Base-by-base conservation (phyloP, 345 rosid species). In the Salix dunnii region DNA sequence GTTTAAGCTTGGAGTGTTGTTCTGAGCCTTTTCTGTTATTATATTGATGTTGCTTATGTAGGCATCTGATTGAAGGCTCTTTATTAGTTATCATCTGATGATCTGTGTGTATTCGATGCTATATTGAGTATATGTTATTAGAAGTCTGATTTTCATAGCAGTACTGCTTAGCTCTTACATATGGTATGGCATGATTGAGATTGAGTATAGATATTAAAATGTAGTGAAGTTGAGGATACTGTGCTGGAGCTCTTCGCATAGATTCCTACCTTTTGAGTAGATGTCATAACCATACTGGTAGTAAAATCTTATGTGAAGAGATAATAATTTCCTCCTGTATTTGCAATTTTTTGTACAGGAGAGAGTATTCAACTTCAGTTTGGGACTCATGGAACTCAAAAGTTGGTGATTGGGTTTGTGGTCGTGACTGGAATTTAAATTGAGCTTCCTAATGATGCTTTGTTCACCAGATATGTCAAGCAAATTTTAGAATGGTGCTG, bases 261-360 rank as follows among this genome's bases (percentile, higher is more conserved):
- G 40, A 35, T 75, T 53, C 71, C 58, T 63, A 27, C 43, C 49
- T 71, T 67, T 6, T 18, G 60, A 67, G 67, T 53, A 66, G 67
- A 72, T 51, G 72, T 77, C 43, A 66, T 77, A 75, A 40, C 67
- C 71, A 16, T 75, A 71, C 76, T 18, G 77, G 79, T 75, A 42
- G 38, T 71, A 25, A 72, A 72, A 63, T 71, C 48, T 67, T 73
- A 67, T 68, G 65, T 16, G 63, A 23, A 68, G 46, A 51, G 74
- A 62, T 82, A 75, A 82, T 74, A 62, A 70, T 78, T 75, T 78
- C 73, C 21, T 77, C 71, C 55, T 75, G 67, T 61, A 75, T 82
- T 40, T 82, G 64, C 78, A 42, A 21, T 69, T 81, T 35, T 69
- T 68, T 72, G 63, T 62, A 76, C 77, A 73, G 85, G 82, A 70